Evolutionary conservation across 306 rosid species (phyloP).

Genomic region (Inga oerstediana): DNA sequence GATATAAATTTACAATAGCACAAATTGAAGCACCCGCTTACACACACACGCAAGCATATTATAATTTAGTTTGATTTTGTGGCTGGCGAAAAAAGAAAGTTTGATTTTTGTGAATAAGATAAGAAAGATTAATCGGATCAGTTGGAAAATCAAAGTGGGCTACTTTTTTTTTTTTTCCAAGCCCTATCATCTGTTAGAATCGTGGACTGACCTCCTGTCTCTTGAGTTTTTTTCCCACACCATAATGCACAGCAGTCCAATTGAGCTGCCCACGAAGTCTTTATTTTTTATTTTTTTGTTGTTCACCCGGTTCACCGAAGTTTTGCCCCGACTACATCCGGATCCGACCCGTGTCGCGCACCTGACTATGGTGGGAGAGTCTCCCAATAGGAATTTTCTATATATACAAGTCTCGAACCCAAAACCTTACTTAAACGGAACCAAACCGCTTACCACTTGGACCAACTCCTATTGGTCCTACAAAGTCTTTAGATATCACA

Average conservation of each 20-base stretch:
- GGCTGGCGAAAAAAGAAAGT: neutral
- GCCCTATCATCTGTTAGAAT: neutral
- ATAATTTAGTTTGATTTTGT: neutral
- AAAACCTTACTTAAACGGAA: no score
- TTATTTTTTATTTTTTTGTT: no score
- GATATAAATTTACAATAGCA: neutral
- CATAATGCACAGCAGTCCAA: neutral
- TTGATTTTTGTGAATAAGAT: neutral
- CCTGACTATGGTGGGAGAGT: no score
- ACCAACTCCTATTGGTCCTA: no score
- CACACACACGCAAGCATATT: neutral
- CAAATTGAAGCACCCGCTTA: neutral
- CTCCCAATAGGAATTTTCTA: no score
- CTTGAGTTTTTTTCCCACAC: neutral
- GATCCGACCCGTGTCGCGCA: no score
- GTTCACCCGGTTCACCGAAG: no score
- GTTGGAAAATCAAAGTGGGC: neutral
- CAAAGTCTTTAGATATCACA: neutral
- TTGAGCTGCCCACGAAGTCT: neutral
- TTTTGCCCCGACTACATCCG: no score
- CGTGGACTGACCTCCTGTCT: neutral
- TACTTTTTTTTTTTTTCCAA: neutral
- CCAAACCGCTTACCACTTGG: no score
- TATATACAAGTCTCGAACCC: no score
- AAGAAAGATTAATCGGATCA: neutral